Conservation (phyloP, 257 asterid species). For the Cinchona pubescens region DNA sequence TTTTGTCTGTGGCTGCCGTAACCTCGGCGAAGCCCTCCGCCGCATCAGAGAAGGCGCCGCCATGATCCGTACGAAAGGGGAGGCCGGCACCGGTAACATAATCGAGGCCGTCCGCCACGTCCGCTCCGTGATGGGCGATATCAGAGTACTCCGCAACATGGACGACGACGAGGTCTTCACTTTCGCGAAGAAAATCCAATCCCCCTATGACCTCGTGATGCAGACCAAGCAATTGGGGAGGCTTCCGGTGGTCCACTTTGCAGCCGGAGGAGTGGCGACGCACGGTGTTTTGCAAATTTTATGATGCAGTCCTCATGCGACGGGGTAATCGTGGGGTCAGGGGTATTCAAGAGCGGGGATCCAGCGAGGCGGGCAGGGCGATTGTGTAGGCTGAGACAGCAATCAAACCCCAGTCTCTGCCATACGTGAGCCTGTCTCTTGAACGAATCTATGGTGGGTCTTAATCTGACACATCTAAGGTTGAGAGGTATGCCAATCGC, state of each 20-base stretch:
- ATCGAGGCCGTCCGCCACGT: constrained; percentile 96
- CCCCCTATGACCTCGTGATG: constrained; percentile 86
- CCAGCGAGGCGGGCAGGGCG: constrained; percentile 80
- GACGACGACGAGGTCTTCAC: constrained; percentile 86
- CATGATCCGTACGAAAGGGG: constrained; percentile 89
- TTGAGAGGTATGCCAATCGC: constrained; percentile 79
- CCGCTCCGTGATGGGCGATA: constrained; percentile 80
- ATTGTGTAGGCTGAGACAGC: constrained; percentile 87
- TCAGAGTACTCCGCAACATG: constrained; percentile 73
- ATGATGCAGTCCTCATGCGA: constrained; percentile 94
- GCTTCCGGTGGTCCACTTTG: constrained; percentile 86
- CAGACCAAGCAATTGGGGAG: constrained; percentile 86
- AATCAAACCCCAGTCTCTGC: no score
- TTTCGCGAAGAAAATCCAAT: constrained; percentile 72
- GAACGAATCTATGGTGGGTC: constrained; percentile 88
- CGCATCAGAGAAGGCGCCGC: constrained; percentile 92
- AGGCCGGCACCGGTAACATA: constrained; percentile 85
- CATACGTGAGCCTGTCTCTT: constrained; percentile 78
- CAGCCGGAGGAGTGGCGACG: constrained; percentile 93
- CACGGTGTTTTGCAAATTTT: constrained; percentile 84
- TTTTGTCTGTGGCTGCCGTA: constrained; percentile 93
- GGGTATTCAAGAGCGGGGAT: constrained; percentile 85
- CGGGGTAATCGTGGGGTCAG: constrained; percentile 85
- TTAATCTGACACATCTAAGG: constrained; percentile 72
- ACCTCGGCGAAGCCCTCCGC: constrained; percentile 89